Evolutionary conservation across 2,329 filamentous ascomycete genomes (phyloP), one percentile per base, ranked within the genome.

Genomic region (Pochonia chlamydosporia): DNA sequence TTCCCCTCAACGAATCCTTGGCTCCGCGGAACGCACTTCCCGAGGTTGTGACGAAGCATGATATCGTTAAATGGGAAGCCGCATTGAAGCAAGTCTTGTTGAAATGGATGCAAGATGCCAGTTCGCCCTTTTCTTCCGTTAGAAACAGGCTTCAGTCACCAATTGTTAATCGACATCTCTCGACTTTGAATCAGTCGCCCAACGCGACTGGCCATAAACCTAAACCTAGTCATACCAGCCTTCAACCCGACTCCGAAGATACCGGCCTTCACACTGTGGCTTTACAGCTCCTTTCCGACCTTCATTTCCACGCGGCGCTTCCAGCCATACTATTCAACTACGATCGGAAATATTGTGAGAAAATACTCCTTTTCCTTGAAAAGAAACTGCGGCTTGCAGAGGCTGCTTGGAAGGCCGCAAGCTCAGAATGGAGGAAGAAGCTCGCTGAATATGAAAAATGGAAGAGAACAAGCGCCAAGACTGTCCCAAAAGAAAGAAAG

Each of bases 291-390:
- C 16, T 49, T 21, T 14, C 68, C 14, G 74, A 81, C 26, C 70
- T 90, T 1, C 76, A 87, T 42, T 68, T 72, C 14, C 77, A 81
- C 47, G 76, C 79, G 47, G 84, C 83, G 0, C 70, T 92, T 1
- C 87, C 87, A 0, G 86, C 84, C 0, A 81, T 92, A 11, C 63
- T 90, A 1, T 92, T 92, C 70, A 87, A 88, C 59, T 92, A 87
- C 55, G 84, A 90, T 53, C 79, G 85, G 41, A 62, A 63, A 2
- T 63, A 69, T 25, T 91, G 87, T 56, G 85, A 89, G 61, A 61
- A 63, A 9, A 76, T 85, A 24, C 75, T 78, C 23, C 54, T 62
- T 21, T 56, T 64, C 1, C 55, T 90, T 0, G 60, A 84, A 2
- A 54, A 63, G 1, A 70, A 80, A 49, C 66, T 90, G 0, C 59